These are phyloP conservation scores for Leccinum holopus DNA, from an alignment of 1,284 basidiomycete genomes.

Conservation along the genomic window DNA sequence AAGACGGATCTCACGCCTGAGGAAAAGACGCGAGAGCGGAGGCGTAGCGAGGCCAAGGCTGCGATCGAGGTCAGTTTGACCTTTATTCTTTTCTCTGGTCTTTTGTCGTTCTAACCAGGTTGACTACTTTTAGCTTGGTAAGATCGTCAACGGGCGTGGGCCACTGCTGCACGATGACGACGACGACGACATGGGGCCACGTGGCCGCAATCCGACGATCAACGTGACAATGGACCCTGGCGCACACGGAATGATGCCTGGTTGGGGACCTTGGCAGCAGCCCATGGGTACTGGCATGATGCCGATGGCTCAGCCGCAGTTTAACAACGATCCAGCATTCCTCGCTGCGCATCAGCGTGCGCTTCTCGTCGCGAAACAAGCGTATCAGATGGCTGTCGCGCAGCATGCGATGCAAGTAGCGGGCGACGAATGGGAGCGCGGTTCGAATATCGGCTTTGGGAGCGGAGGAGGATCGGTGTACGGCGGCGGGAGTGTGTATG, in stretches of 20 bases:
- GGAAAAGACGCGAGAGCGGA: conserved; percentile 59
- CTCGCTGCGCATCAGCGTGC: conserved; percentile 77
- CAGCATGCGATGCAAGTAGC: conserved; percentile 82
- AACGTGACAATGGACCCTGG: conserved; percentile 47
- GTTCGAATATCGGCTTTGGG: conserved; percentile 52
- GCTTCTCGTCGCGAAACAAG: conserved; percentile 78
- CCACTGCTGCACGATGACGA: conserved; percentile 55
- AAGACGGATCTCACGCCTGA: conserved; percentile 43
- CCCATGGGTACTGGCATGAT: conserved; percentile 27
- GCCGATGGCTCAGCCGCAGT: conserved; percentile 32
- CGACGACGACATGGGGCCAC: conserved; percentile 43
- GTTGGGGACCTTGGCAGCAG: conserved; percentile 33
- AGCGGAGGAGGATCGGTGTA: conserved; percentile 35
- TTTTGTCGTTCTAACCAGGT: conserved; percentile 5
- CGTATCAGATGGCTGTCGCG: conserved; percentile 81
- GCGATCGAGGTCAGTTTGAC: conserved; percentile 66
- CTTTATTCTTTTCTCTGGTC: conserved; percentile 10
- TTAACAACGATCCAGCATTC: conserved; percentile 50
- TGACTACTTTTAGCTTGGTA: conserved; percentile 57
- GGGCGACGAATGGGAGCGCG: conserved; percentile 82
- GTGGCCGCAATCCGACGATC: conserved; percentile 30
- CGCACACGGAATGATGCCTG: conserved; percentile 32
- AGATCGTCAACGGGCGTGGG: conserved; percentile 72
- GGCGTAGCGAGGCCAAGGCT: conserved; percentile 72
- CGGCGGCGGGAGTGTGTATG: conserved; percentile 31